A percentile compares a stretch with the other conserved stretches of the same genome.
Conservation (phyloP, 306 rosid species). For the Vigna mungo region DNA sequence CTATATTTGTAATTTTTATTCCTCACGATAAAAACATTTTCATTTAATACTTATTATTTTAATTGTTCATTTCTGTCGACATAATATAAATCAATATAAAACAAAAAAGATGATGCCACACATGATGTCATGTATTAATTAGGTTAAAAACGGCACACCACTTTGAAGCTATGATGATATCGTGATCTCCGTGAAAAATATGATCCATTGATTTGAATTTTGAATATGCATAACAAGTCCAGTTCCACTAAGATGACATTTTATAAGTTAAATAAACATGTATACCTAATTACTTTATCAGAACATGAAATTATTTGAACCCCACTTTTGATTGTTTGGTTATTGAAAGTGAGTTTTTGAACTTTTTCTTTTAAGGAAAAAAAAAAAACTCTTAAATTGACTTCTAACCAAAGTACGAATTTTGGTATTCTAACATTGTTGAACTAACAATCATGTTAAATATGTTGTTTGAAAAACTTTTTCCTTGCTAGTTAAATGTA, state of each 20-base stretch:
- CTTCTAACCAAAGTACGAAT: slow-evolving; percentile 18
- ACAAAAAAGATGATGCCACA: slow-evolving; percentile 11
- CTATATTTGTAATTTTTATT: too few relatives aligned
- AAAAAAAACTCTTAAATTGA: not conserved
- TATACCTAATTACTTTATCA: not conserved
- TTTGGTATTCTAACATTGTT: not conserved
- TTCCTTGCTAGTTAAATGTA: slow-evolving; percentile 46
- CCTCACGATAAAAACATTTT: too few relatives aligned
- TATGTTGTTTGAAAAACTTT: not conserved
- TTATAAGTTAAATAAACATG: not conserved
- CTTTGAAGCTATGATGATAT: slow-evolving; percentile 17
- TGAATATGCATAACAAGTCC: slow-evolving; percentile 2
- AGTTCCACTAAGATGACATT: slow-evolving; percentile 14
- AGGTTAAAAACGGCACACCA: not conserved
- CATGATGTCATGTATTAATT: slow-evolving; percentile 25
- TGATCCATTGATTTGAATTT: not conserved
- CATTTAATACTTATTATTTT: too few relatives aligned
- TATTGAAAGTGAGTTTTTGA: not conserved
- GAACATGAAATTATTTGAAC: not conserved
- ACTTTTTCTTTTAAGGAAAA: not conserved
- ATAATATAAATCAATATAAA: not conserved
- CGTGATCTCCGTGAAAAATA: slow-evolving; percentile 14
- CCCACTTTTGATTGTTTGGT: not conserved
- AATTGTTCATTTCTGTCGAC: not conserved
- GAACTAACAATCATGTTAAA: not conserved